Evolutionary conservation across 2,329 filamentous ascomycete species (phyloP), one percentile per base, ranked within the genome.

Genomic region (Endothia cerciana): DNA sequence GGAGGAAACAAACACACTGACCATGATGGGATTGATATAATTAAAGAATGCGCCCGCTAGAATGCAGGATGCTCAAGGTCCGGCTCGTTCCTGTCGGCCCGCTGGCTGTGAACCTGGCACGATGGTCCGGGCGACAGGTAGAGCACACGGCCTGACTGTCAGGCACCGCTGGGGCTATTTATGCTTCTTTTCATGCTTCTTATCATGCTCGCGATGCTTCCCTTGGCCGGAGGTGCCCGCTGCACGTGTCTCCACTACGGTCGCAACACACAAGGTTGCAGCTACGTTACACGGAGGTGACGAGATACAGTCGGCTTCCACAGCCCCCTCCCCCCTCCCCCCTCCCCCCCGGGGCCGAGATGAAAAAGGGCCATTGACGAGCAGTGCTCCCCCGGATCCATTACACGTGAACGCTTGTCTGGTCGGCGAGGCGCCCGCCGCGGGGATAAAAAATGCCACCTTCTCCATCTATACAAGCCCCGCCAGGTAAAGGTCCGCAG

Each of bases 401-500:
- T n/a, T 25, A 45, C 62, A 64, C 62, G 62, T 64, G 62, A 60
- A 22, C 36, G n/a, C 33, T 30, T 33, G 43, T 45, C 45, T 60
- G 62, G 62, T 6, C 25, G 47, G 22, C 47, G 28, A 51, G 47
- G 28, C 11, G 47, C 22, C 33, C 33, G 33, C 33, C 33, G 33
- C 33, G 33, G 33, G n/a, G n/a, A n/a, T n/a, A n/a, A 36, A 6
- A 51, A 22, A 40, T 57, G n/a, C 36, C 55, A 57, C 55, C 55
- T 57, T 57, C 55, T 57, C 3, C 13, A 41, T 57, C 55, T 22
- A 57, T 57, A 57, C 55, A 57, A 57, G 55, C 13, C 55, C n/a
- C n/a, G 55, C 55, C 55, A 57, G 25, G 33, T 41, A 25, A 15
- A 25, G 10, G 17, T 3, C 13, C 30, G n/a, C 8, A 5, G n/a